Conservation (phyloP, 2,329 filamentous ascomycete genomes). For the Leptographium procerum region DNA sequence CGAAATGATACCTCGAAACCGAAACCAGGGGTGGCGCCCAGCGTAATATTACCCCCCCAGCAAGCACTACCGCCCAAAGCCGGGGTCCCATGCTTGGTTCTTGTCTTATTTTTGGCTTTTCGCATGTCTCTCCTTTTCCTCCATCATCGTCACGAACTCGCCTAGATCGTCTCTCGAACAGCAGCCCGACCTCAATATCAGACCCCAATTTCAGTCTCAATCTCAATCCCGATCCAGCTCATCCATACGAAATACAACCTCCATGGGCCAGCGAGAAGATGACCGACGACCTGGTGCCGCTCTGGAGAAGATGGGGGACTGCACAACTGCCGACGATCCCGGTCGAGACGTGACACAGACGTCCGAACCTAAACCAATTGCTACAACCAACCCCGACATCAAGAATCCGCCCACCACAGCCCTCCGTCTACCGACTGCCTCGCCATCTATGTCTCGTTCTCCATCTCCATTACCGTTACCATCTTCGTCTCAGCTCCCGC, state of each 20-base stretch:
- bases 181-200: background rate
- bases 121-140: background rate
- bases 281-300: slow-evolving; percentile 12
- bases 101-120: background rate
- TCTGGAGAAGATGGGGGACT: slow-evolving; percentile 15
- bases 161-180: background rate
- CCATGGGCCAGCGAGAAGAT: slow-evolving; percentile 15
- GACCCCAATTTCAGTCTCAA: background rate
- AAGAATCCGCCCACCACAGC: background rate
- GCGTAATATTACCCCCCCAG: background rate
- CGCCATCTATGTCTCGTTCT: background rate
- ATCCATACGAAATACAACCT: background rate
- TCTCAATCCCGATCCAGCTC: background rate
- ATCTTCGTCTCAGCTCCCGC: background rate
- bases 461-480: background rate
- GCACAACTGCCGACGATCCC: slow-evolving; percentile 8
- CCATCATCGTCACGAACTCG: background rate
- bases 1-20: background rate
- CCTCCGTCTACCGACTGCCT: background rate
- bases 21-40: background rate
- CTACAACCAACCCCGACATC: background rate
- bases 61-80: background rate
- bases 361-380: background rate
- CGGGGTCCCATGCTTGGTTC: background rate
- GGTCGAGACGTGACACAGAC: slow-evolving; percentile 4